phyloP scores from a whole-genome alignment of 2,329 filamentous ascomycete genomes.

The Pseudocercospora fijiensis region DNA sequence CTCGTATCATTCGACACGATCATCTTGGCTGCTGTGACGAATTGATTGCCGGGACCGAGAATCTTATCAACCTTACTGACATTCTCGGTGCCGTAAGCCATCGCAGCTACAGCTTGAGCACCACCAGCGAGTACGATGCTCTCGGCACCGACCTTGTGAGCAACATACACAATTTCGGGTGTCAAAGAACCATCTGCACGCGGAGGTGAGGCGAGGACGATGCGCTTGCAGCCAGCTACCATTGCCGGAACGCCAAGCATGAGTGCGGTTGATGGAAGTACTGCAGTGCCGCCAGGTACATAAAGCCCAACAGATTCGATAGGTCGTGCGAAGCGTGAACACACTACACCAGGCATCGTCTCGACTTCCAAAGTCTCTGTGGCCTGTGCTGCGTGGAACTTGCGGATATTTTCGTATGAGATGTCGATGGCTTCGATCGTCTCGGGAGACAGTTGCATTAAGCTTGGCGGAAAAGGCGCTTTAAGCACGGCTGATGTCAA shows the following conservation, averaged over 20 bases:
- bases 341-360: slow-evolving; percentile 96
- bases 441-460: slow-evolving; percentile 83
- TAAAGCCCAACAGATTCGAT: slow-evolving; percentile 97
- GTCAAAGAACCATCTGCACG: slow-evolving; percentile 86
- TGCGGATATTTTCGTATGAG: slow-evolving; percentile 90
- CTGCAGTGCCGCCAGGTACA: slow-evolving; percentile 91
- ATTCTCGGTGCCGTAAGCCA: slow-evolving; percentile 95
- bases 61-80: slow-evolving; percentile 99
- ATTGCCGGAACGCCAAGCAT: slow-evolving; percentile 98
- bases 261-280: slow-evolving; percentile 93
- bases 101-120: slow-evolving; percentile 90
- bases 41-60: slow-evolving; percentile 94
- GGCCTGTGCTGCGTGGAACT: slow-evolving; percentile 91
- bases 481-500: slow-evolving; percentile 84
- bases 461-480: slow-evolving; percentile 78
- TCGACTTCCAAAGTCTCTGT: slow-evolving; percentile 80
- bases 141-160: slow-evolving; percentile 94
- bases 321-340: slow-evolving; percentile 85
- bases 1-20: slow-evolving; percentile 95
- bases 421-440: slow-evolving; percentile 90
- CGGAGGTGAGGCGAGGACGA: slow-evolving; percentile 89
- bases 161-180: slow-evolving; percentile 95
- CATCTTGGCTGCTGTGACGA: slow-evolving; percentile 99
- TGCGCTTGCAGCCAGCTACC: slow-evolving; percentile 94
- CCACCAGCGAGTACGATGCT: slow-evolving; percentile 94